Evolutionary conservation across 495 filamentous ascomycete species (phyloP).

Genomic region (Tuber brumale): DNA sequence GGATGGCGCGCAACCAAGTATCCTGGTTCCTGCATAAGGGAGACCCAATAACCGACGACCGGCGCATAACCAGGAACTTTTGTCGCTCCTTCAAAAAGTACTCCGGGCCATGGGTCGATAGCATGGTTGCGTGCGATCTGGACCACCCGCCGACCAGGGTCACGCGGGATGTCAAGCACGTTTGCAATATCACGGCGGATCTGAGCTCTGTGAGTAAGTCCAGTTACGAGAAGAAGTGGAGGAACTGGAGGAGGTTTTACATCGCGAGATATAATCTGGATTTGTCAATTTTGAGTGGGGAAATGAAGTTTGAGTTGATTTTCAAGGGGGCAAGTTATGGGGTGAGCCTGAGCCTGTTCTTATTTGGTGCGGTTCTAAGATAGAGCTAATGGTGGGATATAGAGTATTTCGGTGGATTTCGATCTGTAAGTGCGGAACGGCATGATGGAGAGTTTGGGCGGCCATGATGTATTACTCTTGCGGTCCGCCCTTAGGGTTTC

Average conservation of each 20-base stretch:
- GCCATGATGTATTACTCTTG: not conserved
- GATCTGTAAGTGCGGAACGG: not conserved
- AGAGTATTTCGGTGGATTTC: not conserved
- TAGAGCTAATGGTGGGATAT: not conserved
- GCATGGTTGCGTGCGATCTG: conserved; percentile 15
- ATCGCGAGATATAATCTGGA: conserved; percentile 14
- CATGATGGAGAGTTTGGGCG: not conserved
- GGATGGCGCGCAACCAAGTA: conserved; percentile 15
- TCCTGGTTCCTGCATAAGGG: conserved; percentile 32
- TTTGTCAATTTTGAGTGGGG: conserved; percentile 7
- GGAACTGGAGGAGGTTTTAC: conserved; percentile 13
- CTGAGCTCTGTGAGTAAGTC: conserved; percentile 11
- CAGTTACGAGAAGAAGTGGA: conserved; percentile 14
- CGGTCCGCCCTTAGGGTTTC: not conserved
- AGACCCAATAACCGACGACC: conserved; percentile 13
- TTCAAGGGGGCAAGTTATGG: conserved; percentile 14
- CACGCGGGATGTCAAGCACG: conserved; percentile 9
- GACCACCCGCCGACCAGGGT: conserved; percentile 4
- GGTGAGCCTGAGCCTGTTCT: not conserved
- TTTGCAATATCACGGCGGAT: conserved; percentile 18
- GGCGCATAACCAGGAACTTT: conserved; percentile 17
- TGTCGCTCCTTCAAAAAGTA: conserved; percentile 10
- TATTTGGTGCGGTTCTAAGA: not conserved
- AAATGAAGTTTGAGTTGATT: conserved; percentile 16
- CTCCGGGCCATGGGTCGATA: conserved; percentile 14